Percentiles rank a stretch among this genome's conserved stretches.
phyloP scores from a whole-genome alignment of 2,329 filamentous ascomycete genomes.

The Epichloe elymi region DNA sequence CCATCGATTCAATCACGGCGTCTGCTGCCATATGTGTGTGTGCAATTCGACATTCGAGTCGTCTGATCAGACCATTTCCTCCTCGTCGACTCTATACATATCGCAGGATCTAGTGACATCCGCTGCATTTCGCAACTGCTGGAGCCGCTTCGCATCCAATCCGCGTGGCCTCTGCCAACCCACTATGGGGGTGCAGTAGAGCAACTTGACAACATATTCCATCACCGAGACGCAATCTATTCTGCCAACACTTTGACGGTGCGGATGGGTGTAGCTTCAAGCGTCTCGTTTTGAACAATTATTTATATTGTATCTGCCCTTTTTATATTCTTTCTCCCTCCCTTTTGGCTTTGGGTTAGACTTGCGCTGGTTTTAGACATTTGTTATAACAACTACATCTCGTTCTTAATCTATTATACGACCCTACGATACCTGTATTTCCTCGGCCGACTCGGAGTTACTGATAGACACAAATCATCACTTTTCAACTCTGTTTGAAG shows the following conservation, averaged over 20 bases:
- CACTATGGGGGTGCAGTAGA: conserved; percentile 10
- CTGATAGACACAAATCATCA: conserved; percentile 4
- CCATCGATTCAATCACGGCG: background rate
- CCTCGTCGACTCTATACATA: conserved; percentile 1
- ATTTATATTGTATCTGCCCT: conserved; percentile 3
- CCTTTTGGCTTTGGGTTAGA: conserved; percentile 23
- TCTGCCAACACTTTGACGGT: conserved; percentile 7
- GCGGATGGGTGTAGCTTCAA: conserved; percentile 14
- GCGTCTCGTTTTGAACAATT: background rate
- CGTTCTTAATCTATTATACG: conserved; percentile 9
- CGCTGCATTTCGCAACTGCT: conserved; percentile 3
- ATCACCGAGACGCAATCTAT: conserved; percentile 4
- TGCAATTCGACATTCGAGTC: background rate
- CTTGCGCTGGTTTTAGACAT: conserved; percentile 25
- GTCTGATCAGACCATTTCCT: conserved; percentile 1
- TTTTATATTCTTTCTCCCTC: conserved; percentile 13
- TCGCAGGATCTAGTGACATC: conserved; percentile 1
- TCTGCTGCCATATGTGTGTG: background rate
- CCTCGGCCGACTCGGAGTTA: conserved; percentile 10
- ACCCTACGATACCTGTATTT: conserved; percentile 9
- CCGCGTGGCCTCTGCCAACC: conserved; percentile 4
- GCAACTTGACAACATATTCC: conserved; percentile 7
- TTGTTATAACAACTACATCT: conserved; percentile 12
- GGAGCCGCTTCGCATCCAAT: background rate
- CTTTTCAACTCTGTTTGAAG: background rate